These are phyloP conservation scores for Theobroma grandiflorum DNA, from an alignment of 441 rosid species.

Conservation along the genomic window DNA sequence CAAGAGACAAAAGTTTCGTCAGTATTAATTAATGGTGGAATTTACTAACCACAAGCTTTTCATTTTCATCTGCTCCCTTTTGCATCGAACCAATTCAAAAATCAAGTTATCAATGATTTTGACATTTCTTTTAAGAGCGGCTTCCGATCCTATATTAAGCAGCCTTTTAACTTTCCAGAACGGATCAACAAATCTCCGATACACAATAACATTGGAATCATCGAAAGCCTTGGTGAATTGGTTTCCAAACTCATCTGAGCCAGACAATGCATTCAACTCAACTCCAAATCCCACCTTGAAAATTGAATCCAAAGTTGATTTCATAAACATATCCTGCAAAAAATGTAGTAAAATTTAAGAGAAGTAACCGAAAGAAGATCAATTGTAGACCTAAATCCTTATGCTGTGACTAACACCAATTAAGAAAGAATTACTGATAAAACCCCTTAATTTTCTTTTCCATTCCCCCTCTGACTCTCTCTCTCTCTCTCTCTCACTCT, in stretches of 20 bases:
- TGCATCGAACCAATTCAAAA: conserved; percentile 35
- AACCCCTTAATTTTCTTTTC: background rate
- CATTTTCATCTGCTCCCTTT: conserved; percentile 34
- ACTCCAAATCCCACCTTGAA: conserved; percentile 44
- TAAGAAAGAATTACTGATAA: background rate
- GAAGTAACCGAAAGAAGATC: background rate
- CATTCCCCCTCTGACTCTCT: too few species aligned
- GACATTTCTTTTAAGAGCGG: conserved; percentile 28
- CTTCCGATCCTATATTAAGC: conserved; percentile 48
- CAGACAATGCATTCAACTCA: conserved; percentile 42
- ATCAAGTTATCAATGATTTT: conserved; percentile 37
- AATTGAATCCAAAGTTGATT: conserved; percentile 44
- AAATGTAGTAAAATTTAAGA: background rate
- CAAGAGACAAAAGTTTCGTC: background rate
- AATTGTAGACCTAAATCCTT: background rate
- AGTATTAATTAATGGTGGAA: background rate
- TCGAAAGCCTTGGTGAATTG: conserved; percentile 40
- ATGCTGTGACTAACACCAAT: background rate
- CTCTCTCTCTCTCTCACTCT: too few species aligned
- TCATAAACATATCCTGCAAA: conserved; percentile 47
- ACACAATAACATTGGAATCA: conserved; percentile 34
- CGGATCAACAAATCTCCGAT: conserved; percentile 31
- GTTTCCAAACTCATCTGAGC: conserved; percentile 38
- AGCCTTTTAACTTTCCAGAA: conserved; percentile 45
- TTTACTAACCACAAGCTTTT: conserved; percentile 34